Conservation (phyloP, 2,329 filamentous ascomycete species). For the Curvularia hawaiiensis region DNA sequence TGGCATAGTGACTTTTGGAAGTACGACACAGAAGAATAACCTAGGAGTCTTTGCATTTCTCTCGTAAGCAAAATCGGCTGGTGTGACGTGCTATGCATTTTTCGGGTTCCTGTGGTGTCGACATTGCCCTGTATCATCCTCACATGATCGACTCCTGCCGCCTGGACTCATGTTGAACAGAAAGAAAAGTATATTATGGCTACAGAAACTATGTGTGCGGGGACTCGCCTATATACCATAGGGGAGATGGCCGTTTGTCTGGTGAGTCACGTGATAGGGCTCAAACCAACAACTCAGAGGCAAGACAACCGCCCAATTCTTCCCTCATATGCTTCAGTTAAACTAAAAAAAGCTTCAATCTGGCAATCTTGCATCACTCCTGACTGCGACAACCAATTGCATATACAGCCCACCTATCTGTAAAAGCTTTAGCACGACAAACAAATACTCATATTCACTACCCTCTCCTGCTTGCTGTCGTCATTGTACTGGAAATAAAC, state of each 20-base stretch:
- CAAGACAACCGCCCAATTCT: conserved; percentile 4
- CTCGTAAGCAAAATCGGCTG: not conserved
- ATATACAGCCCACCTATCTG: not conserved
- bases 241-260: too few species aligned
- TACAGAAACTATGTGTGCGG: too few species aligned
- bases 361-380: not conserved
- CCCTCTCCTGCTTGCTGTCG: conserved; percentile 9
- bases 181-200: too few species aligned
- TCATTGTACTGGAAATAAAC: conserved; percentile 1
- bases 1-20: not conserved
- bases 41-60: not conserved
- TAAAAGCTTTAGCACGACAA: not conserved
- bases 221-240: too few species aligned
- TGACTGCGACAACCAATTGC: not conserved
- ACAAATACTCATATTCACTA: not conserved
- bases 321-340: not conserved
- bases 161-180: too few species aligned
- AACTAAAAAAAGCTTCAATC: not conserved
- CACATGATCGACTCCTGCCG: not conserved
- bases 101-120: not conserved
- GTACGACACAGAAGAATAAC: not conserved
- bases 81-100: not conserved
- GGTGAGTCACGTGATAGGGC: too few species aligned
- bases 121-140: conserved; percentile 9
- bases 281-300: too few species aligned